Percentiles rank a stretch among this genome's conserved stretches.
Conservation (phyloP, 2,329 filamentous ascomycete genomes). For the Dothistroma septosporum region DNA sequence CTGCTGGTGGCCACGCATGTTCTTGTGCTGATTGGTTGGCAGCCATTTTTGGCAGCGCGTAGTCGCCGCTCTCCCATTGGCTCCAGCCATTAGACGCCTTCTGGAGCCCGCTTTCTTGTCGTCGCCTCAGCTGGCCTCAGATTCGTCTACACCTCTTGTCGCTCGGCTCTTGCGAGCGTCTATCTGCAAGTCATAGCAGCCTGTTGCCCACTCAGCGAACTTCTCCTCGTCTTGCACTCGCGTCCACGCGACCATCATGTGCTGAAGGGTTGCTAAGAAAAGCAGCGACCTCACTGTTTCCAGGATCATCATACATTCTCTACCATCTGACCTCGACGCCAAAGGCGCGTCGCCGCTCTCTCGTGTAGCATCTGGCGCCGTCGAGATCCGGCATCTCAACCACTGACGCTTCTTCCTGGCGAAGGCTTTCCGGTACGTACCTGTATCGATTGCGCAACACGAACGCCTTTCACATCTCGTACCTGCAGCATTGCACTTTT, state of each 20-base stretch:
- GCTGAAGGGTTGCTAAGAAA: constrained; percentile 30
- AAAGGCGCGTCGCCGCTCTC: constrained; percentile 25
- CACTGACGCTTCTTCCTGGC: constrained; percentile 31
- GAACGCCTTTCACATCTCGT: constrained; percentile 12
- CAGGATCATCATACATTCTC: constrained; percentile 19
- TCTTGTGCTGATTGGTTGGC: constrained; percentile 19
- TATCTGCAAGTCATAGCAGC: constrained; percentile 14
- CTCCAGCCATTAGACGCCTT: constrained; percentile 12
- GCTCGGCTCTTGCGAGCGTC: constrained; percentile 11
- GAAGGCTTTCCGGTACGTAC: constrained; percentile 34
- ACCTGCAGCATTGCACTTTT: constrained; percentile 15
- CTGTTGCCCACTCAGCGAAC: constrained; percentile 15
- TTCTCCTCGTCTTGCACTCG: constrained; percentile 6
- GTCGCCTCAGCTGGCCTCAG: constrained; percentile 15
- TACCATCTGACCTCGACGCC: constrained; percentile 20
- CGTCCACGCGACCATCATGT: constrained; percentile 30
- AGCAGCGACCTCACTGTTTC: constrained; percentile 19
- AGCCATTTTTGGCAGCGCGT: constrained; percentile 10
- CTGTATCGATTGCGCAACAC: constrained; percentile 21
- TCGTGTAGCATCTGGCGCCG: constrained; percentile 29
- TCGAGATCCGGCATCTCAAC: constrained; percentile 33
- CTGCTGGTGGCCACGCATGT: constrained; percentile 22
- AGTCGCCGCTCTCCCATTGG: constrained; percentile 17
- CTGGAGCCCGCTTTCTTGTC: constrained; percentile 11
- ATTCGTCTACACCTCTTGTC: constrained; percentile 11